Evolutionary conservation across 2,329 filamentous ascomycete genomes (phyloP).

Genomic region (Aspergillus sp.): DNA sequence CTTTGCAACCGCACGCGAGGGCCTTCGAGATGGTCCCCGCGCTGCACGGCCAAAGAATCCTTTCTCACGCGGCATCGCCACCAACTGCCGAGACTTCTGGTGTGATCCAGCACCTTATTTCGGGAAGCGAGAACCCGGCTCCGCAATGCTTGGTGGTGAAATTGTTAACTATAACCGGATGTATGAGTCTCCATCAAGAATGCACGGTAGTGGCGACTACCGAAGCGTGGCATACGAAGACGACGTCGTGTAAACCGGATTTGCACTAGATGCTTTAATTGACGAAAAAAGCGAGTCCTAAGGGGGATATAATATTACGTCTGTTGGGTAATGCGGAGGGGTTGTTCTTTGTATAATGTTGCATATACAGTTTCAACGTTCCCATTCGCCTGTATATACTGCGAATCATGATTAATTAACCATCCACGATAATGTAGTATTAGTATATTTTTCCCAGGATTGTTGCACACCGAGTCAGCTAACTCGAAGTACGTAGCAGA

Average conservation of each 20-base stretch:
- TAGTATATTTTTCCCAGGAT: not conserved
- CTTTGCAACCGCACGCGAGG: constrained; percentile 81
- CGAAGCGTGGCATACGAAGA: constrained; percentile 55
- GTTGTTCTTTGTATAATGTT: constrained; percentile 18
- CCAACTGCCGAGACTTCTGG: constrained; percentile 97
- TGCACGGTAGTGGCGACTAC: constrained; percentile 57
- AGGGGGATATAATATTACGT: constrained; percentile 15
- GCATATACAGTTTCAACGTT: constrained; percentile 10
- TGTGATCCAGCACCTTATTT: constrained; percentile 84
- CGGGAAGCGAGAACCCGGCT: constrained; percentile 69
- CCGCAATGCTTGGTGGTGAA: constrained; percentile 74
- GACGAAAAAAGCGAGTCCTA: not conserved
- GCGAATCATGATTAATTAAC: not conserved
- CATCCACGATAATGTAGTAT: not conserved
- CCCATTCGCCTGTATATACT: constrained; percentile 6
- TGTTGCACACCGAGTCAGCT: not conserved
- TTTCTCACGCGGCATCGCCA: constrained; percentile 77
- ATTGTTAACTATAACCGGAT: constrained; percentile 82
- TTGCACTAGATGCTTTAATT: not conserved
- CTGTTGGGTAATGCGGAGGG: constrained; percentile 6
- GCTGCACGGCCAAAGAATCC: constrained; percentile 68
- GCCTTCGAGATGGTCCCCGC: constrained; percentile 53
- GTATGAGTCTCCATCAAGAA: constrained; percentile 79
- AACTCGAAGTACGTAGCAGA: not conserved
- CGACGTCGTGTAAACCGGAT: not conserved